Evolutionary conservation across 2,329 filamentous ascomycete genomes (phyloP), one percentile per base, ranked within the genome.

Genomic region (Beauveria rudraprayagi): DNA sequence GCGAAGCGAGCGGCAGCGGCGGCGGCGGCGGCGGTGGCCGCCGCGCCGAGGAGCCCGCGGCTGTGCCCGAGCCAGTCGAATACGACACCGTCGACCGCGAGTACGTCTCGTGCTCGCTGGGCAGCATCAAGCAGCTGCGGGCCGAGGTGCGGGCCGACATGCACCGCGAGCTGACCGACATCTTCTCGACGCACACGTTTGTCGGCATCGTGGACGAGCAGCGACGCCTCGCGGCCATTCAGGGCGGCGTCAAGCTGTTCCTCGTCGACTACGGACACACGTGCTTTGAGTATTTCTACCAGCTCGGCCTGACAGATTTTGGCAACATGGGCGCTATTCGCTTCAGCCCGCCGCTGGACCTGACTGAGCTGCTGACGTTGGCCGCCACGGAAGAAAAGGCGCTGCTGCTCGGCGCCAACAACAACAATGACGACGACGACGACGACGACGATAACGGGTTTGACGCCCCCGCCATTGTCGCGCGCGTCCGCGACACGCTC

Each of bases 291-390:
- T 95, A 93, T 72, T 95, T 97, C 72, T 99, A 99, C 76, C 94
- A 99, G 75, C 77, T 97, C 22, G 93, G 92, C 0, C 82, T 99
- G 41, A 96, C 92, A 0, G 92, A 99, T 70, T 99, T 99, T 74
- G 91, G 89, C 1, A 99, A 99, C 71, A 97, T 96, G 69, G 94
- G 94, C 3, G 74, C 80, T 24, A 92, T 99, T 62, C 85, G 84
- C 11, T 91, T 99, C 68, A 83, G 86, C 54, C 90, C 91, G 2
- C 83, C 91, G 0, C 81, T 97, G 1, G 80, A 85, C 62, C 76
- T 99, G 5, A 76, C 80, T 5, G 84, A 89, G 61, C 73, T 97
- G 6, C 80, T 99, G 16, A 76, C 77, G 14, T 82, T 96, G 47
- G 93, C 86, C 1, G 90, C 87, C 1, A 83, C 89, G 51, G 77